Conservation (phyloP, 2,329 filamentous ascomycete species). For the Colletotrichum acutatum region DNA sequence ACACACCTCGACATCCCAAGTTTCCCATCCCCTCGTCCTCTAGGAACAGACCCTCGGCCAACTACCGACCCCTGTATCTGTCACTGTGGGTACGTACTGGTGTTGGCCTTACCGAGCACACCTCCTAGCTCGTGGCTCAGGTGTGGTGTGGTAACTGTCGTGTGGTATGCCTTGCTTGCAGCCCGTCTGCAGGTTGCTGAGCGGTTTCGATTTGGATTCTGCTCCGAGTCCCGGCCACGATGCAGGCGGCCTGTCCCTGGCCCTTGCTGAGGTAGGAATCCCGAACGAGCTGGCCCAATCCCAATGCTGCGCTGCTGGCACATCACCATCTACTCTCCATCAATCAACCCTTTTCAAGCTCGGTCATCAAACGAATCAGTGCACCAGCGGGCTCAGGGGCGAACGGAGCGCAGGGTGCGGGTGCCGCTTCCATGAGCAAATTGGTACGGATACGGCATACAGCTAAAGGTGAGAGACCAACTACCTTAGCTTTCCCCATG, state of each 20-base stretch:
- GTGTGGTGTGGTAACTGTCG: neutral
- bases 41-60: conserved; percentile 19
- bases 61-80: conserved; percentile 12
- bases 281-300: conserved; percentile 9
- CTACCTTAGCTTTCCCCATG: neutral
- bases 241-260: conserved; percentile 2
- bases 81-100: conserved; percentile 4
- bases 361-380: conserved; percentile 31
- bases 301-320: conserved; percentile 3
- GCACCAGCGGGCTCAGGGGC: conserved; percentile 15
- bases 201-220: neutral
- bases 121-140: conserved; percentile 1
- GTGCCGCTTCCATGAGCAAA: neutral
- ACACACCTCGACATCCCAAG: neutral
- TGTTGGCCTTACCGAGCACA: neutral
- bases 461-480: neutral
- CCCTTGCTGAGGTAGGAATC: neutral
- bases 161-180: neutral
- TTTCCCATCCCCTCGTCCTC: neutral
- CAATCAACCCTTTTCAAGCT: conserved; percentile 18
- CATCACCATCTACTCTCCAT: conserved; percentile 1
- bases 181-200: neutral
- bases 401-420: conserved; percentile 8
- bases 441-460: neutral
- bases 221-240: neutral